Evolutionary conservation across 2,329 filamentous ascomycete genomes (phyloP).

Genomic region (Amauroascus niger): DNA sequence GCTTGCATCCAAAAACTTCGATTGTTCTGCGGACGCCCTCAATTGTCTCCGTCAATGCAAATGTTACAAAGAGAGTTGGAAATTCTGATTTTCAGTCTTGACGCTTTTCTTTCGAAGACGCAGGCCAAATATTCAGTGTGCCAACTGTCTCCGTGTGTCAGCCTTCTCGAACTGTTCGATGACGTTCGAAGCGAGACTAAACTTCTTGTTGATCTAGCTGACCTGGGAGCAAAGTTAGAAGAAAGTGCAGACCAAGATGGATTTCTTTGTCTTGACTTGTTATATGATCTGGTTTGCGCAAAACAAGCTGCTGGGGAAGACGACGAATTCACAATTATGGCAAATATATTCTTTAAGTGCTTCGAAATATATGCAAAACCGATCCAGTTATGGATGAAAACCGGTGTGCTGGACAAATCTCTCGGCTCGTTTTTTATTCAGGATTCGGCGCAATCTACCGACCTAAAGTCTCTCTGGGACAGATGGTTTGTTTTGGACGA

Average conservation of each 20-base stretch:
- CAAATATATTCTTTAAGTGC: constrained; percentile 65
- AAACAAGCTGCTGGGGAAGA: constrained; percentile 61
- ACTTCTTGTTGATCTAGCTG: constrained; percentile 52
- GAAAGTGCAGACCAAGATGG: constrained; percentile 37
- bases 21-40: constrained; percentile 38
- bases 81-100: constrained; percentile 49
- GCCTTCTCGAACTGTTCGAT: constrained; percentile 52
- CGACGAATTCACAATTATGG: constrained; percentile 53
- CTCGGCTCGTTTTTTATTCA: constrained; percentile 69
- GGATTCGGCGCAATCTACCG: constrained; percentile 43
- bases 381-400: constrained; percentile 74
- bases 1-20: constrained; percentile 41
- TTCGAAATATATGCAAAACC: constrained; percentile 73
- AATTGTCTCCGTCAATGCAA: constrained; percentile 54
- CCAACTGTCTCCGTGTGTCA: constrained; percentile 49
- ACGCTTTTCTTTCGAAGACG: constrained; percentile 48
- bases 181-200: constrained; percentile 47
- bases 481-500: constrained; percentile 59
- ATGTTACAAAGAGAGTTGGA: constrained; percentile 59
- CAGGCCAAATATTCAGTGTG: constrained; percentile 53
- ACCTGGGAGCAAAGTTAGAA: constrained; percentile 50
- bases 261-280: constrained; percentile 66
- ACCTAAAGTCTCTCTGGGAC: constrained; percentile 62
- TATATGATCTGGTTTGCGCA: constrained; percentile 61
- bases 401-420: constrained; percentile 55